Conservation (phyloP, 163 green algal genomes). For the Botryococcus braunii region DNA sequence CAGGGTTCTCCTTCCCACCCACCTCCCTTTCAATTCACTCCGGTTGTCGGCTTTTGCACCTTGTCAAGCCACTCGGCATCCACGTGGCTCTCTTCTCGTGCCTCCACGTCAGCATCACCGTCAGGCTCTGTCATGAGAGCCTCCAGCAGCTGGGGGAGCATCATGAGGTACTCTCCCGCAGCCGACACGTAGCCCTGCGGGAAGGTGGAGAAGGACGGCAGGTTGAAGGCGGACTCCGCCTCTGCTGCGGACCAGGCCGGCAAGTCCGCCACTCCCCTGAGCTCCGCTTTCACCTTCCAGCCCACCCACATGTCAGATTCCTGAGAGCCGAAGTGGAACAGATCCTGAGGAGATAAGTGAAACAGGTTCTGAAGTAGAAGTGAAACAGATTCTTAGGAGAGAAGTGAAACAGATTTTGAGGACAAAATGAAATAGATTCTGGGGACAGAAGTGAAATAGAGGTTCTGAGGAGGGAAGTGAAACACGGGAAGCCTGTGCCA, state of each 20-base stretch:
- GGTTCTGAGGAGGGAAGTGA: too few relatives aligned
- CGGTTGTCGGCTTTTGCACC: constrained; percentile 13
- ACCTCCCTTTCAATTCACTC: not conserved
- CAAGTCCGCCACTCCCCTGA: constrained; percentile 36
- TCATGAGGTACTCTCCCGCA: constrained; percentile 78
- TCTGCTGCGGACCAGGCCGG: constrained; percentile 41
- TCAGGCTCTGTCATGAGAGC: constrained; percentile 25
- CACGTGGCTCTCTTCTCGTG: constrained; percentile 43
- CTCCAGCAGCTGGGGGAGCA: constrained; percentile 85
- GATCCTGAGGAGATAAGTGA: too few relatives aligned
- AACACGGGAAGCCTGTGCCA: too few relatives aligned
- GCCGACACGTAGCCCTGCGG: constrained; percentile 69
- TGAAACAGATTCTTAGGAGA: too few relatives aligned
- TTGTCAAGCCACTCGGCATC: constrained; percentile 77
- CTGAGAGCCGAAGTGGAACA: too few relatives aligned
- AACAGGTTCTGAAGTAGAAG: too few relatives aligned
- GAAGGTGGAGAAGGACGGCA: constrained; percentile 81
- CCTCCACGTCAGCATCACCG: constrained; percentile 18
- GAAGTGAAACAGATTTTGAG: too few relatives aligned
- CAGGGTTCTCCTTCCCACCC: too few relatives aligned
- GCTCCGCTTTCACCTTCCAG: constrained; percentile 31
- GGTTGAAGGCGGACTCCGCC: constrained; percentile 26
- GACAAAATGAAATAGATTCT: too few relatives aligned
- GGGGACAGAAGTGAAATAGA: too few relatives aligned
- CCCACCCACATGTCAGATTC: too few relatives aligned